Evolutionary conservation across 1,284 basidiomycete genomes (phyloP).

Genomic region (Moniliophthora roreri): DNA sequence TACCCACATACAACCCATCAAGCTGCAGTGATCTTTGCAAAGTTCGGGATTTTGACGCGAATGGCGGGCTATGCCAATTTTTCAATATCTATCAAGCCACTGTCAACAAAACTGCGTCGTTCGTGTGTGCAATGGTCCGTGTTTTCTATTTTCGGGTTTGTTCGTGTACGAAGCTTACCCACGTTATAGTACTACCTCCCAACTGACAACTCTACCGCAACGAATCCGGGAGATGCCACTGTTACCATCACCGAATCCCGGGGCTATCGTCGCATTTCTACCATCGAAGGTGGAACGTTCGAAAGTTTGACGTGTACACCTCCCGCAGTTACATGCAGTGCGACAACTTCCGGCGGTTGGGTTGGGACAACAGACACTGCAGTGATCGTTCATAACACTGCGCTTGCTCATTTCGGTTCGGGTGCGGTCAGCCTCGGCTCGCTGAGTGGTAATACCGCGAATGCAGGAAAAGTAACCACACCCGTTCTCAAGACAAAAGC

Average conservation of each 20-base stretch:
- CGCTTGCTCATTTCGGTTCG: background rate
- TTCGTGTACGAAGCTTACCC: no score
- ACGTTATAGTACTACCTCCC: background rate
- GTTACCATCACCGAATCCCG: background rate
- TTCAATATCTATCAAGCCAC: constrained; percentile 1
- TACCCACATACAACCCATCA: background rate
- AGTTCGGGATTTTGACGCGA: background rate
- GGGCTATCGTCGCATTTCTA: background rate
- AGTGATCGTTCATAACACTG: background rate
- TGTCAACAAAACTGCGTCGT: background rate
- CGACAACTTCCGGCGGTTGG: background rate
- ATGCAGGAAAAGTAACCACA: background rate
- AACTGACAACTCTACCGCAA: constrained; percentile 2
- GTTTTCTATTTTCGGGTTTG: no score
- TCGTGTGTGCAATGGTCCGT: background rate
- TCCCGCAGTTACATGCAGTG: background rate
- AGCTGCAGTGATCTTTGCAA: background rate
- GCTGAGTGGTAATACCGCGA: background rate
- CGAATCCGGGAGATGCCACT: background rate
- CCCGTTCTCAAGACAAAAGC: background rate
- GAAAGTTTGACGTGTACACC: background rate
- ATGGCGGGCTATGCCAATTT: background rate
- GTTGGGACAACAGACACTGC: constrained; percentile 1
- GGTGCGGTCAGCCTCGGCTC: constrained; percentile 1
- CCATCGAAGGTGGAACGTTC: background rate